Conservation (phyloP, 2,329 filamentous ascomycete genomes). For the Botrytis fabae region DNA sequence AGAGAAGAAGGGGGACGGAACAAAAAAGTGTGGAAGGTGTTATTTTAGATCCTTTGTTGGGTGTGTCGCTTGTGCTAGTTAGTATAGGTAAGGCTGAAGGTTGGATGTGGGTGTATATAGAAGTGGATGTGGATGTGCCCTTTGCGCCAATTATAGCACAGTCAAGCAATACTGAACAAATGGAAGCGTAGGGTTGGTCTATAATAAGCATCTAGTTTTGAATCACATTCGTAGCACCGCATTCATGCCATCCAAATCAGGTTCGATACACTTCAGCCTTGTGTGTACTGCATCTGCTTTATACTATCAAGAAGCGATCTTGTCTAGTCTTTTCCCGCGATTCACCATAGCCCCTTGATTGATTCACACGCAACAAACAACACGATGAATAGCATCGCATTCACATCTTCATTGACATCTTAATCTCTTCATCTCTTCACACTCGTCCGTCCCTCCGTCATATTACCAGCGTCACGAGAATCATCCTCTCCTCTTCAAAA, state of each 20-base stretch:
- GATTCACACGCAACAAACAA: not conserved
- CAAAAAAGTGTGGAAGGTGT: conserved; percentile 8
- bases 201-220: not conserved
- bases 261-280: not conserved
- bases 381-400: not conserved
- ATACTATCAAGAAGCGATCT: not conserved
- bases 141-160: not conserved
- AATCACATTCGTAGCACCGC: too few relatives aligned
- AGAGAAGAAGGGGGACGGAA: not conserved
- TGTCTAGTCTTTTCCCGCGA: not conserved
- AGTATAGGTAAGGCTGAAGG: not conserved
- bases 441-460: not conserved
- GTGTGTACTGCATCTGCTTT: not conserved
- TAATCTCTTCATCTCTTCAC: too few relatives aligned
- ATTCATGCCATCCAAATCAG: not conserved
- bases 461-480: too few relatives aligned
- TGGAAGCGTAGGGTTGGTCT: not conserved
- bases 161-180: not conserved
- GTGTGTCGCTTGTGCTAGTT: conserved; percentile 1
- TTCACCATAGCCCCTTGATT: not conserved
- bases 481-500: not conserved
- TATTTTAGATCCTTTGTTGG: not conserved
- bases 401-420: not conserved
- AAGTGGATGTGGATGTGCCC: not conserved
- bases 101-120: not conserved